Base-by-base conservation (phyloP, 495 filamentous ascomycete genomes). In the Aspergillus sclerotiicarbonarius region DNA sequence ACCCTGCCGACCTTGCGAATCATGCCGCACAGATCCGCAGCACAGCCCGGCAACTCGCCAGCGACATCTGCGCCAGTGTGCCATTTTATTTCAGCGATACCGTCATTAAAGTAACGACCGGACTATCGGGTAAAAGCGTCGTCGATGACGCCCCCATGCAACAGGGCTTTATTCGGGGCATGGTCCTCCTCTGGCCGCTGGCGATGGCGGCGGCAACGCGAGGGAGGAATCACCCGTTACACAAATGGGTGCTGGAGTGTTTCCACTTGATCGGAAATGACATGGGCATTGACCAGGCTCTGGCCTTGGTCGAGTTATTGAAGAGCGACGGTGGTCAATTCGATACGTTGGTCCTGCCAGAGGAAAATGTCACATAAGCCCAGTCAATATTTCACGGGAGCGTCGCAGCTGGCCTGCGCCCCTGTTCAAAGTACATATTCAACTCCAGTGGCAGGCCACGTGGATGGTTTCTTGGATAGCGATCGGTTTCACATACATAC, bases 121-220 rank as follows among this genome's bases (percentile, higher is more conserved):
- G 7, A 45, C 58, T n/a, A 33, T 61, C 37, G 1, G 13, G 13
- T 12, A n/a, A 0, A 12, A 2, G 0, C 37, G 13, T 6, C 37
- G 0, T 39, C 46, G 45, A 39, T 10, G 45, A 25, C 8, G 31
- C 57, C 15, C 58, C 41, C 60, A 50, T 56, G 51, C 62, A 33
- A 57, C 69, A 37, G 57, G 70, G 67, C 53, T 73, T 72, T 44
- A 50, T 74, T 13, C 73, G 76, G 1, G 76, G 79, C 3, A 65
- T 80, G 18, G 58, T 77, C n/a, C 62, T 81, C 5, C 67, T 82
- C 9, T 83, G 78, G 76, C 78, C 78, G 2, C 52, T 83, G 13
- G 80, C 74, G 44, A 53, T 76, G 2, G 77, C 74, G 3, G 78
- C 71, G 0, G 64, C 65, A 10, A 71, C 73, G 4, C 72, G 80